Percentiles rank a stretch among this genome's conserved stretches.
These are phyloP conservation scores for Pyrenula aspistea DNA, from an alignment of 495 filamentous ascomycete species.

Conservation along the genomic window DNA sequence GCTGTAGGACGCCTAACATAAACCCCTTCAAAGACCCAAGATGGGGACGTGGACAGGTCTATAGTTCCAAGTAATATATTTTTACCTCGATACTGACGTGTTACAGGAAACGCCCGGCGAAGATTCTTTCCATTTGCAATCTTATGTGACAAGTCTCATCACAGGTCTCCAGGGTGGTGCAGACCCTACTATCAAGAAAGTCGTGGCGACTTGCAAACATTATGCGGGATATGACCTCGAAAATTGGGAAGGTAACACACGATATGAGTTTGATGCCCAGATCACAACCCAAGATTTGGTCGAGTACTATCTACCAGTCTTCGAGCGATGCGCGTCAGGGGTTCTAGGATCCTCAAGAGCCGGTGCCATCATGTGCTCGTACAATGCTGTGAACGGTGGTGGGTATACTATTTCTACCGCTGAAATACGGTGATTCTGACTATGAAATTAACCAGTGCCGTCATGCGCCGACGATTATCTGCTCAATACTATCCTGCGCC, in stretches of 20 bases:
- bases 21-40: conserved; percentile 52
- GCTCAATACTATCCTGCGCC: conserved; percentile 44
- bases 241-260: conserved; percentile 37
- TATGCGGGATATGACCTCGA: conserved; percentile 58
- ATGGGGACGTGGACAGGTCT: conserved; percentile 42
- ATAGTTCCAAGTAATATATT: not conserved
- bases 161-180: conserved; percentile 46
- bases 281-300: conserved; percentile 42
- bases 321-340: conserved; percentile 35
- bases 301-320: conserved; percentile 42
- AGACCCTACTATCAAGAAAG: conserved; percentile 30
- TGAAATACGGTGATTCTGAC: no score
- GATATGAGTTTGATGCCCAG: conserved; percentile 42
- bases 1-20: conserved; percentile 60
- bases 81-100: not conserved
- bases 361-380: conserved; percentile 47
- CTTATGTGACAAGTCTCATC: conserved; percentile 47
- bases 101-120: conserved; percentile 48
- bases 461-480: conserved; percentile 43
- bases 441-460: no score
- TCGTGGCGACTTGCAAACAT: conserved; percentile 56
- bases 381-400: conserved; percentile 49
- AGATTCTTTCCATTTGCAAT: conserved; percentile 42
- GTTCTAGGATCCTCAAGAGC: conserved; percentile 46
- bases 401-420: no score